A percentile compares a stretch with the other conserved stretches of the same genome.
Evolutionary conservation across 306 rosid genomes (phyloP).

Genomic region (Sesbania bispinosa): DNA sequence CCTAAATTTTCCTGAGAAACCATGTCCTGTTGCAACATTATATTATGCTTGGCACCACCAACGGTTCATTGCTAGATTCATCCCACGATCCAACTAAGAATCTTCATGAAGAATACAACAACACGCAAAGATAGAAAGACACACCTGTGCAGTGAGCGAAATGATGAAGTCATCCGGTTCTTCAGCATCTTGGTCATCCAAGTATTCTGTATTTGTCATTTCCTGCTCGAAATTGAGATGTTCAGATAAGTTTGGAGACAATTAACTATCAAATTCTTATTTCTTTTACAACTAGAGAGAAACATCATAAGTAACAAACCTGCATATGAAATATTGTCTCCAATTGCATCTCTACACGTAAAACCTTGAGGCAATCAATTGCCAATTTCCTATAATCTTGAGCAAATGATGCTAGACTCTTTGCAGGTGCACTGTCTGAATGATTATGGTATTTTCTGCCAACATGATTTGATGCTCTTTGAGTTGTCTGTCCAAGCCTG

Average conservation of each 20-base stretch:
- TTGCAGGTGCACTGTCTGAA: slow-evolving; percentile 56
- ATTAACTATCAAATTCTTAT: neutral
- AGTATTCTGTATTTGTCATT: slow-evolving; percentile 82
- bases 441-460: slow-evolving; percentile 46
- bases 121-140: slow-evolving; percentile 26
- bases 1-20: too few relatives aligned
- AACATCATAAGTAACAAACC: slow-evolving; percentile 46
- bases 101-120: slow-evolving; percentile 7
- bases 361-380: slow-evolving; percentile 90
- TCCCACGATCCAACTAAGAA: slow-evolving; percentile 9
- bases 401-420: slow-evolving; percentile 78
- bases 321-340: slow-evolving; percentile 95
- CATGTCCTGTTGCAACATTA: neutral
- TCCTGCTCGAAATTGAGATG: slow-evolving; percentile 59
- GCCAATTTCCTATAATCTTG: slow-evolving; percentile 93
- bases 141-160: slow-evolving; percentile 89
- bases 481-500: slow-evolving; percentile 77
- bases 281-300: slow-evolving; percentile 15
- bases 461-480: slow-evolving; percentile 52
- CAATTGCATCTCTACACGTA: slow-evolving; percentile 95
- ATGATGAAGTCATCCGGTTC: slow-evolving; percentile 97
- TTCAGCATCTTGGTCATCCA: slow-evolving; percentile 99
- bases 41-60: neutral
- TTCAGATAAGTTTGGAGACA: slow-evolving; percentile 15
- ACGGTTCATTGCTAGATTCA: neutral